A percentile compares a stretch with the other conserved stretches of the same genome.
phyloP scores from a whole-genome alignment of 2,329 filamentous ascomycete species.

The Colletotrichum plurivorum region DNA sequence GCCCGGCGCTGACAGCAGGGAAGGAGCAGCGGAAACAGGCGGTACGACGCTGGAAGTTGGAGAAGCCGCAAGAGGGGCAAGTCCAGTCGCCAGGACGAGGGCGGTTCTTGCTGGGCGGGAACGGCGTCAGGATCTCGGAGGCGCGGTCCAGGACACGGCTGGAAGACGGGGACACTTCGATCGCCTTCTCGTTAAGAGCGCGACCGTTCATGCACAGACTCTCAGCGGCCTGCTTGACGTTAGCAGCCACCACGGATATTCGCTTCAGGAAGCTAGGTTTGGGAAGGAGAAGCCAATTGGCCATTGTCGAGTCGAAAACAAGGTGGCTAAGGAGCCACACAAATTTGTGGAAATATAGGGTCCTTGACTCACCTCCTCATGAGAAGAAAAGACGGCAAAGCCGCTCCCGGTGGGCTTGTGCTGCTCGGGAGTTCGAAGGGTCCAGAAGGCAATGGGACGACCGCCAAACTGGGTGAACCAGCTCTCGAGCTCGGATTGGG shows the following conservation, averaged over 20 bases:
- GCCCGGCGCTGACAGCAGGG: conserved; percentile 89
- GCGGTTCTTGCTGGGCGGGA: conserved; percentile 98
- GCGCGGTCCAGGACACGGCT: conserved; percentile 96
- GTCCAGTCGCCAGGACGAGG: conserved; percentile 99
- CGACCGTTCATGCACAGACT: conserved; percentile 99
- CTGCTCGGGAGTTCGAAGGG: conserved; percentile 95
- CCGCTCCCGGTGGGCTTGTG: conserved; percentile 99
- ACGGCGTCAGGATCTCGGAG: conserved; percentile 94
- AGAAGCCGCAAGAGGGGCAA: conserved; percentile 98
- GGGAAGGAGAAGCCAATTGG: conserved; percentile 2
- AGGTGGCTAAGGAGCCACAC: neutral
- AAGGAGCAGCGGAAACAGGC: conserved; percentile 99
- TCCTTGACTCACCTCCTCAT: conserved; percentile 86
- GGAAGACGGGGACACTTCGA: conserved; percentile 98
- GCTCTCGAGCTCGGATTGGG: conserved; percentile 97
- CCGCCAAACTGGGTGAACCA: conserved; percentile 99
- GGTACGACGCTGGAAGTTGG: conserved; percentile 98
- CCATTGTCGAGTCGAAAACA: neutral
- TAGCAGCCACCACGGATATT: neutral
- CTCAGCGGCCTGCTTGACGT: conserved; percentile 83
- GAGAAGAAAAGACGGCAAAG: conserved; percentile 98
- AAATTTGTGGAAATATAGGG: neutral
- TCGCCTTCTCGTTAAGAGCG: conserved; percentile 97
- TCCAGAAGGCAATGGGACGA: conserved; percentile 99
- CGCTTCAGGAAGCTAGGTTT: neutral